Base-by-base conservation (phyloP, 345 rosid genomes). In the Corchorus olitorius region DNA sequence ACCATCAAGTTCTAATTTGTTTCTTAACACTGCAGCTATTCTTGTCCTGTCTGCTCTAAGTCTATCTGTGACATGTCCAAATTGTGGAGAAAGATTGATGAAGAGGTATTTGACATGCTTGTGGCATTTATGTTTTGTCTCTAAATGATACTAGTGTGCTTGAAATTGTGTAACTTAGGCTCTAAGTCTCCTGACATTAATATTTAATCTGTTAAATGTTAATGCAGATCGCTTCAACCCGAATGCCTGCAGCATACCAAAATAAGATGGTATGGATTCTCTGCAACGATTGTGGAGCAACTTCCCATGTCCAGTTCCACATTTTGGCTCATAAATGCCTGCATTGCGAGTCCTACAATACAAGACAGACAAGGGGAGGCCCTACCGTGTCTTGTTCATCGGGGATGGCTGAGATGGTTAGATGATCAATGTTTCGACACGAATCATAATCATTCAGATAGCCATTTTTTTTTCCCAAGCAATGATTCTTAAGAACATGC, bases 181-280 rank as follows among this genome's bases (percentile, higher is more conserved):
- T 66, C 55, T 33, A 43, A 10, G 27, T 27, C 10, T 13, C 19
- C 59, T 75, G 37, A 81, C 19, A 9, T 45, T 43, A 19, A 19
- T 53, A 33, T 17, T 45, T 43, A 19, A 19, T 53, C 41, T 17
- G 45, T 39, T 27, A 71, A 68, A 62, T 48, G 10, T 55, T 1
- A 15, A 60, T 70, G 70, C 90, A 94, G 97, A 88, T 94, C 81
- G 94, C 93, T 8, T 83, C 89, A 75, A 86, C 89, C 69, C 97
- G 88, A 43, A 91, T 91, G 97, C 98, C 98, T 56, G 86, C 82
- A 68, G 39, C 77, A 7, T 92, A 88, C 80, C 89, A 84, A 79
- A 83, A 87, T 74, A 92, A 91, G 84, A 90, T 84, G 93, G 97
- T 92, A 19, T 94, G 94, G 98, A 92, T 94, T 66, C 93, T 94